A percentile compares a stretch with the other conserved stretches of the same genome.
Conservation (phyloP, 2,329 filamentous ascomycete genomes). For the Thielaviopsis euricoi region DNA sequence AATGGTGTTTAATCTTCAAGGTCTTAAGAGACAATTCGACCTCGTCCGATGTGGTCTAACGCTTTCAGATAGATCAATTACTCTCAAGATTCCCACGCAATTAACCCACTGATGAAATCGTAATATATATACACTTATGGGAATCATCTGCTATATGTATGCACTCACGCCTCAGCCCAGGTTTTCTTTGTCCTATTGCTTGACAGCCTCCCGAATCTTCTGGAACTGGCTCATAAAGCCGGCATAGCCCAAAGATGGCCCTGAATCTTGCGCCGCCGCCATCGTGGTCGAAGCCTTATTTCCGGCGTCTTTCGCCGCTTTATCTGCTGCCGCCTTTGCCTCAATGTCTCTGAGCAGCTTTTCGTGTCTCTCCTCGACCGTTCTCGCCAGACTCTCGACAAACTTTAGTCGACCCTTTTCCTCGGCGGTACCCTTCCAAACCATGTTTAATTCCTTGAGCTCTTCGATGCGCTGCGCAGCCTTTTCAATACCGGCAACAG, state of each 20-base stretch:
- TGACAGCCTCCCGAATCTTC: conserved; percentile 35
- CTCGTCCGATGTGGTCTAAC: no score
- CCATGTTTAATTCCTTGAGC: conserved; percentile 55
- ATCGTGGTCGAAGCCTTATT: conserved; percentile 15
- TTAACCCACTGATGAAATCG: no score
- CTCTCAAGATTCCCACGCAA: no score
- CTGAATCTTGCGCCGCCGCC: conserved; percentile 23
- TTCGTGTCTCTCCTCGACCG: conserved; percentile 60
- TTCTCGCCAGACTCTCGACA: conserved; percentile 63
- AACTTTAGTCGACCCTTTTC: conserved; percentile 72
- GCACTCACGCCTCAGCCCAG: no score
- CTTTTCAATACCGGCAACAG: conserved; percentile 51
- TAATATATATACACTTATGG: no score
- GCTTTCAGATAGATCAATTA: no score
- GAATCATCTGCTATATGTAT: no score
- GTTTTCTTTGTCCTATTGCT: conserved; percentile 18
- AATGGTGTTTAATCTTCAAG: no score
- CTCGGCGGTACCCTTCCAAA: conserved; percentile 94
- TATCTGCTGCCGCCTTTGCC: conserved; percentile 22
- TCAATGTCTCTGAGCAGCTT: conserved; percentile 37
- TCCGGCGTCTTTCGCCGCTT: conserved; percentile 21
- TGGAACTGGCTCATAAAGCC: conserved; percentile 48
- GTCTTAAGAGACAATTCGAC: no score
- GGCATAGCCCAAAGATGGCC: conserved; percentile 23
- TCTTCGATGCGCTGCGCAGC: conserved; percentile 61